These are phyloP conservation scores for Leishmania turanica DNA, from an alignment of 208 protist species.

Conservation along the genomic window DNA sequence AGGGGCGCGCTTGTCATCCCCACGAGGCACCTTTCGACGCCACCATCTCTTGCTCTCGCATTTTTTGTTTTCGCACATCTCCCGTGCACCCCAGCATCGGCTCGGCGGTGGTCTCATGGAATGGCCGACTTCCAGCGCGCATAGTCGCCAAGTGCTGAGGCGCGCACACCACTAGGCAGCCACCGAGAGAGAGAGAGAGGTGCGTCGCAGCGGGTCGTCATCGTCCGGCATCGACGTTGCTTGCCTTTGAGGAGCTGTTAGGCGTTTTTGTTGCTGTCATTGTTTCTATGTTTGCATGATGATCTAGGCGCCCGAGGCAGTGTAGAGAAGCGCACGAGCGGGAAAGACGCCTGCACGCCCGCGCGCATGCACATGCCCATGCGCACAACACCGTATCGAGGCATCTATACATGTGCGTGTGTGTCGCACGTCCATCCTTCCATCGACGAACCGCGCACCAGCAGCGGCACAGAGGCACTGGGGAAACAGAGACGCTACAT, in stretches of 20 bases:
- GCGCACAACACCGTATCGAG: background rate
- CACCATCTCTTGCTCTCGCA: background rate
- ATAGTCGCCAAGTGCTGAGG: background rate
- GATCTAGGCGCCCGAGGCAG: background rate
- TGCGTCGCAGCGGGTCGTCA: background rate
- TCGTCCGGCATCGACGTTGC: background rate
- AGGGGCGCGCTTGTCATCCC: background rate
- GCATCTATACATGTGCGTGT: background rate
- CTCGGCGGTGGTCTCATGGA: background rate
- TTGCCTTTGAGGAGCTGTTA: background rate
- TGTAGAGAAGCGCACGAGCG: background rate
- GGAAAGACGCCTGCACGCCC: background rate
- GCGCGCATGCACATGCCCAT: background rate
- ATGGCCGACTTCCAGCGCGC: background rate
- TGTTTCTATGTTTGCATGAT: constrained; percentile 11
- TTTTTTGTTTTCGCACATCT: background rate
- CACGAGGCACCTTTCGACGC: background rate
- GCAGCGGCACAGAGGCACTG: background rate
- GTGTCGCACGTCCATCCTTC: background rate
- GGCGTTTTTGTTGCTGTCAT: background rate
- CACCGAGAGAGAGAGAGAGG: background rate
- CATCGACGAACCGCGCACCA: background rate
- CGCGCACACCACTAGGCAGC: background rate
- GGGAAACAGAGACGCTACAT: constrained; percentile 21
- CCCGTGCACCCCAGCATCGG: background rate